Evolutionary conservation across 306 rosid genomes (phyloP), one percentile per base, ranked within the genome.

Genomic region (Fragaria nilgerrensis): DNA sequence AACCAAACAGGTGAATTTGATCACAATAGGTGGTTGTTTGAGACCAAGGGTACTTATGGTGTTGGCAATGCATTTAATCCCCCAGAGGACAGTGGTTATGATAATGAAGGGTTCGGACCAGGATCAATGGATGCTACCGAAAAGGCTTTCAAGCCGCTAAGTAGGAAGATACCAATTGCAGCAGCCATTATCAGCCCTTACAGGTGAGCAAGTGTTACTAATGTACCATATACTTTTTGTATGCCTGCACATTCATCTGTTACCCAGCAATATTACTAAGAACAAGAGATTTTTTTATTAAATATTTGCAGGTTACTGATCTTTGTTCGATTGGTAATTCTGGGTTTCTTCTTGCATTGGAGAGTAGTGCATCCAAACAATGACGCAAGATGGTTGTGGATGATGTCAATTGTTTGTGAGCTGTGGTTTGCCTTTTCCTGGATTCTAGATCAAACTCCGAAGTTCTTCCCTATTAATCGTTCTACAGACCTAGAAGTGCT

Each of bases 381-480:
- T 20, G 92, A 95, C 39, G 98, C 98, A 76, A 78, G 79, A 23
- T 68, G 96, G 86, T 69, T 95, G 74, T 95, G 98, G 97, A 78
- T 90, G 0, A 89, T 92, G 89, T 95, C 98, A 15, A 91, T 95
- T 3, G 68, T 92, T 15, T 95, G 97, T 70, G 98, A 95, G 82
- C 75, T 92, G 76, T 95, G 98, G 98, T 95, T 95, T 75, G 97
- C 97, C 49, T 70, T 95, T 71, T 92, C 98, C 45, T 92, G 98
- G 98, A 86, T 95, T 43, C 93, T 92, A 11, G 98, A 95, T 69
- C 98, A 95, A 73, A 84, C 86, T 79, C 97, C 97, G 7, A 95
- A 95, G 81, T 85, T 96, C 79, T 79, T 85, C 45, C 98, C 98
- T 45, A 87, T 92, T 37, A 92, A 93, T 19, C 93, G 98, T 0